phyloP scores from a whole-genome alignment of 75 land plant species.

The Cunninghamia lanceolata region DNA sequence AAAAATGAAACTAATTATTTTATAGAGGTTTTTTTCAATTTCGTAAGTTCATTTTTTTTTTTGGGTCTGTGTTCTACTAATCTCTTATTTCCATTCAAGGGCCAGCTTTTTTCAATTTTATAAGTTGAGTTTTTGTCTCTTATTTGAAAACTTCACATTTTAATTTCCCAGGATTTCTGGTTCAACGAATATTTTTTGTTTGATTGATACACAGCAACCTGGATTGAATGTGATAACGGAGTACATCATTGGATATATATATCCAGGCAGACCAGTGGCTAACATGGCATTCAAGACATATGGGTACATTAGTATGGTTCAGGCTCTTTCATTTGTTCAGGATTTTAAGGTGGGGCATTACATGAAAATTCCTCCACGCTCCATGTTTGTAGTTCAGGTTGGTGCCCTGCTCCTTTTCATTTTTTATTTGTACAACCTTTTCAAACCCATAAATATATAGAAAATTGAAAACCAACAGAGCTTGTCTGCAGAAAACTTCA shows the following conservation, averaged over 20 bases:
- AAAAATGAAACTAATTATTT: too few species aligned
- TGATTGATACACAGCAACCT: conserved; percentile 23
- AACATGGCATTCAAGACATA: conserved; percentile 61
- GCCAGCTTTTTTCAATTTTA: too few species aligned
- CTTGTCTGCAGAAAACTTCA: background rate
- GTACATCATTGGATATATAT: conserved; percentile 43
- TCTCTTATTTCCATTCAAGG: too few species aligned
- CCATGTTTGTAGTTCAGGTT: conserved; percentile 70
- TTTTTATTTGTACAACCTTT: background rate
- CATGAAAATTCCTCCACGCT: conserved; percentile 68
- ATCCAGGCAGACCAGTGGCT: conserved; percentile 51
- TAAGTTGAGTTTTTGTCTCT: background rate
- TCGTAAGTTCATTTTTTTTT: too few species aligned
- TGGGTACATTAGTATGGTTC: conserved; percentile 52
- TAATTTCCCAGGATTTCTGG: background rate
- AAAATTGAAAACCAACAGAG: background rate
- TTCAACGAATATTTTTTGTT: background rate
- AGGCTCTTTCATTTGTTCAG: conserved; percentile 41
- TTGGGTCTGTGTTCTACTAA: too few species aligned
- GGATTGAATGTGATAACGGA: conserved; percentile 53
- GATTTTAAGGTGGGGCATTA: conserved; percentile 75
- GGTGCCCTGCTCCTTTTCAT: background rate
- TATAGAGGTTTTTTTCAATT: too few species aligned
- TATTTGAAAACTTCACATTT: background rate
- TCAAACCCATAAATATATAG: too few species aligned